These are phyloP conservation scores for Pythium diclinum DNA, from an alignment of 352 stramenopile species.

Conservation along the genomic window DNA sequence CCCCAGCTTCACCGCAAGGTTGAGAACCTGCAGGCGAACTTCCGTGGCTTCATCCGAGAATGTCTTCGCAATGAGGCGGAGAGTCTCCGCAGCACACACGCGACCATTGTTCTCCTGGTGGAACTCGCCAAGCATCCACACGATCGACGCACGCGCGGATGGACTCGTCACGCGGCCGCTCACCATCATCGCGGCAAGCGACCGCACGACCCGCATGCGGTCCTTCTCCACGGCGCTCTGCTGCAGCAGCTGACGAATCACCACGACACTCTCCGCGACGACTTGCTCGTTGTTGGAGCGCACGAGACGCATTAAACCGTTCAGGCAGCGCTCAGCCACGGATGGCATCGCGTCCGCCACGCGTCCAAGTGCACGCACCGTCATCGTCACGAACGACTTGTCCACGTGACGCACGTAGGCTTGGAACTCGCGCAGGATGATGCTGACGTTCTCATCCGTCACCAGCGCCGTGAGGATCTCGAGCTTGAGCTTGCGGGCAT, in stretches of 20 bases:
- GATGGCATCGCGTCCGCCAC: constrained; percentile 89
- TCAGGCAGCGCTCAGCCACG: constrained; percentile 90
- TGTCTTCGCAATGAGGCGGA: constrained; percentile 83
- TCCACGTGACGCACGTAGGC: constrained; percentile 94
- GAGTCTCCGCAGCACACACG: constrained; percentile 75
- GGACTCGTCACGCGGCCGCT: constrained; percentile 64
- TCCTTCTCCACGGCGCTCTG: constrained; percentile 82
- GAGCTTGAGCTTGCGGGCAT: constrained; percentile 96
- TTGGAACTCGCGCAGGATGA: constrained; percentile 95
- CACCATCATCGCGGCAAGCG: constrained; percentile 75
- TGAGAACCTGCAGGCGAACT: constrained; percentile 89
- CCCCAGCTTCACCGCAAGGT: constrained; percentile 90
- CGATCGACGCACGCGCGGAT: constrained; percentile 82
- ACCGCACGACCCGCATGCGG: constrained; percentile 70
- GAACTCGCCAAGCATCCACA: constrained; percentile 94
- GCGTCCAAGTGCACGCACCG: constrained; percentile 91
- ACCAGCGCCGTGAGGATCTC: constrained; percentile 95
- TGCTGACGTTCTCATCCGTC: constrained; percentile 89
- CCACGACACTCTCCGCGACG: constrained; percentile 93
- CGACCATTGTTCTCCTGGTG: constrained; percentile 57
- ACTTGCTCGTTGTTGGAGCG: constrained; percentile 87
- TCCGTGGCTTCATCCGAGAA: constrained; percentile 89
- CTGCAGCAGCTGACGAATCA: constrained; percentile 94
- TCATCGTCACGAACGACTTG: constrained; percentile 94
- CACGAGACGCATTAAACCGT: constrained; percentile 82